Percentiles rank a stretch among this genome's conserved stretches.
Evolutionary conservation across 768 basidiomycete genomes (phyloP).

Genomic region (Tylopilus vinaceipallidus): DNA sequence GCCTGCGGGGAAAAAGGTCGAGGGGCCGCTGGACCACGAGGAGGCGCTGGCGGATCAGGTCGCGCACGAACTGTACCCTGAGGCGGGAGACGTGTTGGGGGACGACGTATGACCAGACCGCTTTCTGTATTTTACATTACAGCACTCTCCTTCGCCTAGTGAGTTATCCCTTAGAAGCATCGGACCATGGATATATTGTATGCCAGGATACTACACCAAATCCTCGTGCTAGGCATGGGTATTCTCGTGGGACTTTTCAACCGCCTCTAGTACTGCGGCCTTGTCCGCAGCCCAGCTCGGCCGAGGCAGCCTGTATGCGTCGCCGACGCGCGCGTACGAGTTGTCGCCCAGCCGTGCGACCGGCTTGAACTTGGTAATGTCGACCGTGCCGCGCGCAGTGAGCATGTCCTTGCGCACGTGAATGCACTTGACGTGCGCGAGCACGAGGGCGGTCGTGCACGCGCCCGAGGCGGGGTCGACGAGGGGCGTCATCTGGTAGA

Average conservation of each 20-base stretch:
- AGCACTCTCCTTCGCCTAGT: not conserved
- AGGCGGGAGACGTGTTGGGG: constrained; percentile 20
- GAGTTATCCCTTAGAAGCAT: not conserved
- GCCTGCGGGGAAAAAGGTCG: constrained; percentile 19
- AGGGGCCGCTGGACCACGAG: constrained; percentile 47
- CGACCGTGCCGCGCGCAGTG: constrained; percentile 34
- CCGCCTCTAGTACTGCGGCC: constrained; percentile 4
- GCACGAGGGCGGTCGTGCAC: constrained; percentile 31
- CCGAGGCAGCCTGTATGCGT: constrained; percentile 16
- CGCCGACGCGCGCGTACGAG: constrained; percentile 31
- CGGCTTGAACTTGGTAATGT: constrained; percentile 34
- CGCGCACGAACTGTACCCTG: constrained; percentile 53
- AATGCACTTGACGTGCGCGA: constrained; percentile 39
- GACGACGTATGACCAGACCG: constrained; percentile 3
- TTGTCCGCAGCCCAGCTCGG: constrained; percentile 16
- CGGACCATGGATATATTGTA: not conserved
- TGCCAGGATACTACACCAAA: too few relatives aligned
- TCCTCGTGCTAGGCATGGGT: not conserved
- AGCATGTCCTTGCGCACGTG: constrained; percentile 43
- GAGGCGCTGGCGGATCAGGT: constrained; percentile 51
- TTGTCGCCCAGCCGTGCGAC: constrained; percentile 38
- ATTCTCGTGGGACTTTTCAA: too few relatives aligned
- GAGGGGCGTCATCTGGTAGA: constrained; percentile 36
- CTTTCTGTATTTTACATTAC: not conserved
- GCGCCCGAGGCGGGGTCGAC: constrained; percentile 26